Conservation (phyloP, 805 yeast genomes). For the Phaffomyces antillensis region DNA sequence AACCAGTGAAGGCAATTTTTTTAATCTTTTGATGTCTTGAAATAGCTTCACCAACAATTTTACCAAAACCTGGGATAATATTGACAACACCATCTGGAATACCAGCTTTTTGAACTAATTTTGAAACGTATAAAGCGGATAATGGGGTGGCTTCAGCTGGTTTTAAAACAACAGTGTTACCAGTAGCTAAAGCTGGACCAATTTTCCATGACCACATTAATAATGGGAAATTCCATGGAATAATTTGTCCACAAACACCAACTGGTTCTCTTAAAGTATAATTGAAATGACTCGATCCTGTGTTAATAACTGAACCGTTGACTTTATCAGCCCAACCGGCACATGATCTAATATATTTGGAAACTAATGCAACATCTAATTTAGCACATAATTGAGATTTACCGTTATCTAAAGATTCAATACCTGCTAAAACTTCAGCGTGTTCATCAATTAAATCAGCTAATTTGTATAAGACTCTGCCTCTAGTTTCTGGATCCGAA, state of each 20-base stretch:
- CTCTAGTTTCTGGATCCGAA: conserved; percentile 60
- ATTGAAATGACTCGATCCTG: conserved; percentile 56
- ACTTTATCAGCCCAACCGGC: conserved; percentile 79
- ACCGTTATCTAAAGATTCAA: conserved; percentile 89
- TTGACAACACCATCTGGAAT: conserved; percentile 79
- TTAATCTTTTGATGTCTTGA: conserved; percentile 62
- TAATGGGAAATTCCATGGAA: conserved; percentile 92
- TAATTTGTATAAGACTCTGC: conserved; percentile 53
- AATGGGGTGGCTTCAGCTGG: conserved; percentile 86
- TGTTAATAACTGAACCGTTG: conserved; percentile 49
- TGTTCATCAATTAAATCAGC: conserved; percentile 76
- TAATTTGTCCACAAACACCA: conserved; percentile 85
- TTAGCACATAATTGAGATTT: conserved; percentile 67
- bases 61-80: conserved; percentile 75
- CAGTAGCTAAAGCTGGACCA: conserved; percentile 82
- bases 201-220: conserved; percentile 84
- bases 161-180: conserved; percentile 78
- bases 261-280: conserved; percentile 74
- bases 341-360: conserved; percentile 70
- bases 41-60: conserved; percentile 65
- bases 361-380: conserved; percentile 70
- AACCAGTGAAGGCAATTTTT: conserved; percentile 85
- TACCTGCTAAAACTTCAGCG: conserved; percentile 65
- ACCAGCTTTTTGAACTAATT: conserved; percentile 65
- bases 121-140: conserved; percentile 65